These are phyloP conservation scores for Nowakowskiella sp. DNA, from an alignment of 192 early-diverging fungal genomes.

Conservation along the genomic window DNA sequence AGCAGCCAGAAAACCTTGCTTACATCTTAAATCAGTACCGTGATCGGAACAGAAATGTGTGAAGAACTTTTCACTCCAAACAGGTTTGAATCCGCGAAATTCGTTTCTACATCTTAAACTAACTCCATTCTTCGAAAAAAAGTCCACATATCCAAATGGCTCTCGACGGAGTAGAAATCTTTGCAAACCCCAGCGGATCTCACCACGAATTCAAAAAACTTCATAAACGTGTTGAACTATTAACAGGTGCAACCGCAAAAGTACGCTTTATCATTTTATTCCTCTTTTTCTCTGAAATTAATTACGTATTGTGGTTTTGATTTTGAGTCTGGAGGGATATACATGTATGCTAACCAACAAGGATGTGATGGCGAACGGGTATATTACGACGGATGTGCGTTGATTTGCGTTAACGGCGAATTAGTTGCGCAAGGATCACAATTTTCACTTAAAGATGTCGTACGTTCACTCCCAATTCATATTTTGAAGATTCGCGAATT, in stretches of 20 bases:
- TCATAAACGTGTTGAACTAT: slow-evolving; percentile 74
- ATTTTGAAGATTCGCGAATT: slow-evolving; percentile 10
- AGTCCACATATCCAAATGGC: slow-evolving; percentile 92
- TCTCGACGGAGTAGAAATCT: slow-evolving; percentile 93
- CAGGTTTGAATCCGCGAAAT: slow-evolving; percentile 38
- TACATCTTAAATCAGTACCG: slow-evolving; percentile 41
- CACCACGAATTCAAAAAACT: slow-evolving; percentile 97
- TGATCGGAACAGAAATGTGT: slow-evolving; percentile 89
- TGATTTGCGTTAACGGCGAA: slow-evolving; percentile 85
- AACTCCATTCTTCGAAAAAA: slow-evolving; percentile 3
- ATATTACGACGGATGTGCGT: slow-evolving; percentile 91
- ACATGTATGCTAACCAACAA: slow-evolving; percentile 92
- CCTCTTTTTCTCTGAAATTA: slow-evolving; percentile 5
- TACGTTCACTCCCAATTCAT: slow-evolving; percentile 23
- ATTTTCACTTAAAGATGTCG: slow-evolving; percentile 88
- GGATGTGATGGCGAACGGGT: slow-evolving; percentile 97
- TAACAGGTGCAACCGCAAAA: slow-evolving; percentile 82
- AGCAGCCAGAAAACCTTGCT: too few relatives aligned
- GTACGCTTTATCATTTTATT: slow-evolving; percentile 23
- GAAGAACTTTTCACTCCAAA: slow-evolving; percentile 96
- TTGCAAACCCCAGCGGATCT: slow-evolving; percentile 89
- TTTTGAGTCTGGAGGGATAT: slow-evolving; percentile 79
- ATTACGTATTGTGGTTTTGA: not conserved
- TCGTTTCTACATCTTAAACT: not conserved
- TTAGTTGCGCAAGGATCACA: slow-evolving; percentile 83